Conservation (phyloP, 1,139 yeast species). For the Meyerozyma sp. region DNA sequence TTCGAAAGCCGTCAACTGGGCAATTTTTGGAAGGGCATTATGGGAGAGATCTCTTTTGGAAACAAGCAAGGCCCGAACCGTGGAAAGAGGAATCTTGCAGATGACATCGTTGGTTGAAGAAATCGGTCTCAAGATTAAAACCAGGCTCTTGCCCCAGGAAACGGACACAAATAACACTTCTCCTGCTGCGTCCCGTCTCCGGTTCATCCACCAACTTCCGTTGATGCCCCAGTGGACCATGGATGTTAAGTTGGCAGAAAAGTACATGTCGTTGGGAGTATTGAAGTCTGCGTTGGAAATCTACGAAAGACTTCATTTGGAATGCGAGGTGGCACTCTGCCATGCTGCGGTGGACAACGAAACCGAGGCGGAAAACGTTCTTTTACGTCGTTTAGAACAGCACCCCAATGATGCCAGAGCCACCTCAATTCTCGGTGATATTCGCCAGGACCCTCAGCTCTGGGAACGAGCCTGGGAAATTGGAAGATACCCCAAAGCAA, state of each 20-base stretch:
- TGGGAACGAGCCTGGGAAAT: conserved; percentile 90
- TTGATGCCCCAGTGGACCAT: conserved; percentile 81
- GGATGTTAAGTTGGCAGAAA: conserved; percentile 81
- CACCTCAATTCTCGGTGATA: conserved; percentile 79
- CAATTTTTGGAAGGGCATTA: conserved; percentile 72
- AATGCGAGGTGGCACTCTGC: conserved; percentile 86
- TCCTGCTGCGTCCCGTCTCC: conserved; percentile 48
- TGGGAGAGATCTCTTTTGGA: conserved; percentile 90
- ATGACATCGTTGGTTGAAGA: conserved; percentile 92
- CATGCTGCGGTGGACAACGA: conserved; percentile 83
- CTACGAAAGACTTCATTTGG: conserved; percentile 71
- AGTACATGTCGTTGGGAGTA: conserved; percentile 82
- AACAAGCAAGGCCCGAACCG: conserved; percentile 73
- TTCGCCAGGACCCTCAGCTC: conserved; percentile 65
- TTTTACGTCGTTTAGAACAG: conserved; percentile 47
- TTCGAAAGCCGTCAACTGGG: conserved; percentile 59
- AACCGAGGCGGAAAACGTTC: conserved; percentile 55
- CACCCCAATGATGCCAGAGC: conserved; percentile 82
- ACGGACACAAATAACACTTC: conserved; percentile 21
- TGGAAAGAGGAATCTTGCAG: conserved; percentile 91
- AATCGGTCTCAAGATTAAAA: conserved; percentile 63
- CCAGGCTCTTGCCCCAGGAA: conserved; percentile 55
- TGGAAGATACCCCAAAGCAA: conserved; percentile 80
- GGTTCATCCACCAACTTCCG: conserved; percentile 70
- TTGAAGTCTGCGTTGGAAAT: conserved; percentile 85